Percentiles rank a stretch among this genome's conserved stretches.
Evolutionary conservation across 2,329 filamentous ascomycete genomes (phyloP).

Genomic region (Zelopaecilomyces penicillatus): DNA sequence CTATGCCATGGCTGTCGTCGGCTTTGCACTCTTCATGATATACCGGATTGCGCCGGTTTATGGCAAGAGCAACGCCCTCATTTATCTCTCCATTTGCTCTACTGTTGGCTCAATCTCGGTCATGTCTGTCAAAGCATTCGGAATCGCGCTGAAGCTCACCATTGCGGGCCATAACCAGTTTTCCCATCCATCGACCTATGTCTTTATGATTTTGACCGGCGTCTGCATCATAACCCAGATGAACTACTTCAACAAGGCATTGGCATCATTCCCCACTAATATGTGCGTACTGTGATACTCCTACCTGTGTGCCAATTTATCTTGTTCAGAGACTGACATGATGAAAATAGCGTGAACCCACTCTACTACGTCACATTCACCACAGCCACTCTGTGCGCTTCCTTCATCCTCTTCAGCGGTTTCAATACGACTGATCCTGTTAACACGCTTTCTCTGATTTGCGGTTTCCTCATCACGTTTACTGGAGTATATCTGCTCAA

Average conservation of each 20-base stretch:
- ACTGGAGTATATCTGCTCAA: constrained; percentile 93
- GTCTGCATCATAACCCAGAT: constrained; percentile 98
- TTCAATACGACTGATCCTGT: constrained; percentile 92
- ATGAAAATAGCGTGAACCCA: constrained; percentile 66
- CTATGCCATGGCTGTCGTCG: constrained; percentile 70
- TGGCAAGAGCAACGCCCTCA: constrained; percentile 89
- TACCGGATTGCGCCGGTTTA: constrained; percentile 85
- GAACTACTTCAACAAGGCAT: constrained; percentile 99
- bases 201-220: constrained; percentile 85
- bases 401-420: constrained; percentile 89
- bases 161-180: constrained; percentile 93
- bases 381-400: constrained; percentile 85
- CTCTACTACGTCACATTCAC: constrained; percentile 98
- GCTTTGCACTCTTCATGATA: constrained; percentile 90
- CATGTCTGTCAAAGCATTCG: constrained; percentile 98
- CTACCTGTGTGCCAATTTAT: background rate
- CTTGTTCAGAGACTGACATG: constrained; percentile 8
- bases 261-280: constrained; percentile 93
- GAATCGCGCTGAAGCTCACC: constrained; percentile 93
- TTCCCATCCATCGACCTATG: constrained; percentile 87
- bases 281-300: constrained; percentile 55
- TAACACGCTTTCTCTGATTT: constrained; percentile 85
- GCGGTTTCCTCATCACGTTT: constrained; percentile 91
- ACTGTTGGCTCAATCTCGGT: constrained; percentile 95
- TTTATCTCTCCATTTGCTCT: constrained; percentile 96